Evolutionary conservation across 129 eudicot genomes (phyloP).

Genomic region (Logfia minima): DNA sequence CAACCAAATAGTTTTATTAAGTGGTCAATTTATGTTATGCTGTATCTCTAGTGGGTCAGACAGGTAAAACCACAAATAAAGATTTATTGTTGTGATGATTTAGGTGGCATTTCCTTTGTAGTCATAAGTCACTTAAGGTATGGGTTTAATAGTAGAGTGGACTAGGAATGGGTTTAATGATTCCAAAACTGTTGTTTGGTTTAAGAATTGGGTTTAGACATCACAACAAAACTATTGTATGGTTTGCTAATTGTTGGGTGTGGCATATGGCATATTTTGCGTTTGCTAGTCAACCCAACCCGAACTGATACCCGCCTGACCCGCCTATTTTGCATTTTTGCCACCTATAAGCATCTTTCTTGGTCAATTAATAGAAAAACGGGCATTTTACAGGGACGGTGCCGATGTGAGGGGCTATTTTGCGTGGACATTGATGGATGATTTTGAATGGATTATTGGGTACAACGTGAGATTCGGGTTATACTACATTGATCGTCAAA

Average conservation of each 20-base stretch:
- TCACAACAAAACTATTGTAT: not conserved
- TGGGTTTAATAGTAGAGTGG: not conserved
- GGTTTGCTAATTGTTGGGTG: not conserved
- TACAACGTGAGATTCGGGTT: slow-evolving; percentile 51
- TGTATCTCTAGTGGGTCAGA: not conserved
- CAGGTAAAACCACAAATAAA: not conserved
- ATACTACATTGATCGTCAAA: slow-evolving; percentile 58
- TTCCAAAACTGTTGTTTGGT: not conserved
- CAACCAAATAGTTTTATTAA: not conserved
- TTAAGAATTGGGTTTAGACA: not conserved
- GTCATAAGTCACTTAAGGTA: no score
- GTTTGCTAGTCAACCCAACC: not conserved
- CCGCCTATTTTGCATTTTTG: not conserved
- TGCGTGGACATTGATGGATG: slow-evolving; percentile 82
- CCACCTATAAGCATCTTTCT: not conserved
- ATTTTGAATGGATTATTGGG: slow-evolving; percentile 77
- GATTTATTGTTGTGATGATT: not conserved
- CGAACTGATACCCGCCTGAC: not conserved
- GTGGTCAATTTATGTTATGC: not conserved
- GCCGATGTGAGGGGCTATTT: slow-evolving; percentile 88
- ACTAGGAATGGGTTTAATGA: not conserved
- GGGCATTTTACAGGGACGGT: slow-evolving; percentile 51
- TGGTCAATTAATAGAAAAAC: not conserved
- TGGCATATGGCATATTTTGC: not conserved
- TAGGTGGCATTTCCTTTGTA: no score